Evolutionary conservation across 2,329 filamentous ascomycete genomes (phyloP).

Genomic region (Sclerotinia subarctica): DNA sequence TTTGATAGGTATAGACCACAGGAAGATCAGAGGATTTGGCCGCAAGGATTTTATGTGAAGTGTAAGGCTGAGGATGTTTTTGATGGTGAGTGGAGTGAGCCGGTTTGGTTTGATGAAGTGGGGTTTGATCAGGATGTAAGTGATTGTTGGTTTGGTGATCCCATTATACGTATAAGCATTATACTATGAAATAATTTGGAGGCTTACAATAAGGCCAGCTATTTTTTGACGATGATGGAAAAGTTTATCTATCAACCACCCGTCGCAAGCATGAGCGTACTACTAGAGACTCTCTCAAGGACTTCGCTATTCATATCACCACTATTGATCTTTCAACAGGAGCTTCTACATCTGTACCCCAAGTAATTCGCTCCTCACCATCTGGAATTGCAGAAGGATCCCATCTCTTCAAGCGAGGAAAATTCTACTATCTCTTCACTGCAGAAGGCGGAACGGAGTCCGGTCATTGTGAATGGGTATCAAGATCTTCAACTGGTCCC

Average conservation of each 20-base stretch:
- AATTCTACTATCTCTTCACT: slow-evolving; percentile 52
- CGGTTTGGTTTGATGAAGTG: slow-evolving; percentile 20
- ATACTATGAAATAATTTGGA: neutral
- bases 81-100: slow-evolving; percentile 10
- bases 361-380: slow-evolving; percentile 38
- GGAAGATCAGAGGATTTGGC: slow-evolving; percentile 13
- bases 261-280: slow-evolving; percentile 13
- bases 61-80: slow-evolving; percentile 14
- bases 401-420: slow-evolving; percentile 51
- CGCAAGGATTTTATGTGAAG: slow-evolving; percentile 11
- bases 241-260: slow-evolving; percentile 41
- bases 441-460: slow-evolving; percentile 53
- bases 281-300: neutral
- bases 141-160: neutral
- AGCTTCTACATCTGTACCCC: slow-evolving; percentile 37
- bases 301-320: slow-evolving; percentile 40
- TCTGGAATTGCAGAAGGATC: slow-evolving; percentile 57
- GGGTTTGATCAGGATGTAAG: slow-evolving; percentile 19
- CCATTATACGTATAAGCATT: neutral
- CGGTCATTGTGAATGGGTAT: slow-evolving; percentile 40
- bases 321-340: slow-evolving; percentile 44
- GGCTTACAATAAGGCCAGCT: neutral
- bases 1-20: slow-evolving; percentile 32
- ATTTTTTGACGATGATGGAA: slow-evolving; percentile 56
- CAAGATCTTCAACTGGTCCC: neutral